Percentiles rank a stretch among this genome's conserved stretches.
Conservation (phyloP, 305 asterid genomes). For the Fraxinus albicans region DNA sequence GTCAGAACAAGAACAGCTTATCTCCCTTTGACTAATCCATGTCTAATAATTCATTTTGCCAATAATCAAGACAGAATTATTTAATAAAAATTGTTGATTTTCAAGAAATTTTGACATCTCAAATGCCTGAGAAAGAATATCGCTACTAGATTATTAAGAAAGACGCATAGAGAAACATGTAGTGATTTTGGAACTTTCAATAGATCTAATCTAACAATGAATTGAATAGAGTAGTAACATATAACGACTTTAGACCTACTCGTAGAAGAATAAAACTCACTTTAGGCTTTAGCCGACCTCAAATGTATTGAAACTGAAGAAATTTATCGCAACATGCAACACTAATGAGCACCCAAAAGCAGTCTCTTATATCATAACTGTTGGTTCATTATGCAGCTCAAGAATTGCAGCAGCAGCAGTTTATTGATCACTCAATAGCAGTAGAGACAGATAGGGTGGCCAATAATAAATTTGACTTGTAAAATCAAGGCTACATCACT, state of each 20-base stretch:
- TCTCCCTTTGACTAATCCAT: conserved; percentile 44
- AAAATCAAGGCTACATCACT: conserved; percentile 18
- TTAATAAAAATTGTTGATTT: neutral
- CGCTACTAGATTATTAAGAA: neutral
- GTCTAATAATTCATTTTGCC: conserved; percentile 34
- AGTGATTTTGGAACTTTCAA: neutral
- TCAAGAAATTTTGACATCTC: neutral
- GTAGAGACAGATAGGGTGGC: neutral
- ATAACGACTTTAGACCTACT: neutral
- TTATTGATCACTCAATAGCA: conserved; percentile 6
- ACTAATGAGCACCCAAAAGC: neutral
- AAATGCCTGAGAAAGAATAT: neutral
- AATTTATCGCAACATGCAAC: neutral
- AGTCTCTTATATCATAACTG: neutral
- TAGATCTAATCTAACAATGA: neutral
- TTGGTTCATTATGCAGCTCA: conserved; percentile 12
- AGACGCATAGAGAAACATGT: neutral
- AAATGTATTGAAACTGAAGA: neutral
- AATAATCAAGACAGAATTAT: neutral
- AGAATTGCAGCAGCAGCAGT: conserved; percentile 6
- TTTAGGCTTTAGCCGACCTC: neutral
- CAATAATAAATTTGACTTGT: conserved; percentile 21
- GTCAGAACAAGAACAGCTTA: conserved; percentile 31
- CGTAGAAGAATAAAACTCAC: too few species aligned
- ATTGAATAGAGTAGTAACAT: neutral